phyloP scores from a whole-genome alignment of 257 asterid genomes.

The Solanum sparsipilum region DNA sequence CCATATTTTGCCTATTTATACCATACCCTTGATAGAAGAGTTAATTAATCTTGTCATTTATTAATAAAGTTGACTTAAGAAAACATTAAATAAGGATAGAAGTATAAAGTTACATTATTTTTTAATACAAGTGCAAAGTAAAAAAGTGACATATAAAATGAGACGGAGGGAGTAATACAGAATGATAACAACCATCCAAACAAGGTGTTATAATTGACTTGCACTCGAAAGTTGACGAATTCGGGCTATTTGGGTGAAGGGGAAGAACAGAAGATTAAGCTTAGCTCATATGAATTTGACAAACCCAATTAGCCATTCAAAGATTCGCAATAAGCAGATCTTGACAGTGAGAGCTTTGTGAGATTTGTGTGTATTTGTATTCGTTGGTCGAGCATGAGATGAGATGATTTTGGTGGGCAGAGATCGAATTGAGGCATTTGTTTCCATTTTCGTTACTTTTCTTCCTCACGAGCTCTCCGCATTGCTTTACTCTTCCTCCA shows the following conservation, averaged over 20 bases:
- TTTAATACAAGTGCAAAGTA: too few relatives aligned
- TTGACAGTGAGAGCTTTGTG: background rate
- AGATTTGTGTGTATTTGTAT: background rate
- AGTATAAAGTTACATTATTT: too few relatives aligned
- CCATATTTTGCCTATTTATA: too few relatives aligned
- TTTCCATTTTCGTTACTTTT: conserved; percentile 65
- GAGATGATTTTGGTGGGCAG: conserved; percentile 29
- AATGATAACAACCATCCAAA: background rate
- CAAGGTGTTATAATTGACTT: background rate
- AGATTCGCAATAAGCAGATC: background rate
- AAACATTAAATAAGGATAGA: too few relatives aligned
- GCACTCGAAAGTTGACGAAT: background rate
- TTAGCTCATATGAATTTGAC: background rate
- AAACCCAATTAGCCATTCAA: background rate
- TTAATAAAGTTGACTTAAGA: too few relatives aligned
- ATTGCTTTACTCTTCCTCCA: conserved; percentile 60
- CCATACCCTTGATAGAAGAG: too few relatives aligned
- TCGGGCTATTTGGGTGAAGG: background rate
- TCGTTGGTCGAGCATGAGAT: background rate
- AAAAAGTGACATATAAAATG: too few relatives aligned
- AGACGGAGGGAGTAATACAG: too few relatives aligned
- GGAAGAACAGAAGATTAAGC: too few relatives aligned
- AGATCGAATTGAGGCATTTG: conserved; percentile 51
- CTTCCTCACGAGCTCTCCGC: conserved; percentile 74
- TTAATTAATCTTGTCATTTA: too few relatives aligned